Evolutionary conservation across 2,329 filamentous ascomycete genomes (phyloP).

Genomic region (Paecilomyces formosus): DNA sequence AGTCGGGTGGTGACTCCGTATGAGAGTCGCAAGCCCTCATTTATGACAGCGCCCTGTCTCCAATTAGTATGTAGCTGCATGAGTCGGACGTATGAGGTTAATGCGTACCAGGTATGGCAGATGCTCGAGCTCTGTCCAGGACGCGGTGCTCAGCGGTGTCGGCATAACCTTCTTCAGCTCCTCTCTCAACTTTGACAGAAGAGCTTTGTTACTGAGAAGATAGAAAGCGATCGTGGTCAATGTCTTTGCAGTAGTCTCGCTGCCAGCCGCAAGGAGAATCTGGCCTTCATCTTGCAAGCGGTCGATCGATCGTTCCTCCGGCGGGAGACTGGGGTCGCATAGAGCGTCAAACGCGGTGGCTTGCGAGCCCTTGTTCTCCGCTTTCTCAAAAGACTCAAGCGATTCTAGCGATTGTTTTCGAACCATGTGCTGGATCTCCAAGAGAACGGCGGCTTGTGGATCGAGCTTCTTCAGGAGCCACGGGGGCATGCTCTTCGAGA

Average conservation of each 20-base stretch:
- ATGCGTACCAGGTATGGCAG: conserved; percentile 32
- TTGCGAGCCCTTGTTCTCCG: neutral
- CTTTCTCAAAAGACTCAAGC: neutral
- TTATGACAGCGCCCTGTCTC: conserved; percentile 19
- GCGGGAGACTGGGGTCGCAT: conserved; percentile 25
- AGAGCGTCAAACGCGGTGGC: conserved; percentile 22
- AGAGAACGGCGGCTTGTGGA: conserved; percentile 4
- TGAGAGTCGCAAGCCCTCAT: conserved; percentile 25
- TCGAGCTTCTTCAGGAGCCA: conserved; percentile 4
- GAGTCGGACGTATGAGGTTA: neutral
- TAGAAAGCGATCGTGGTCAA: conserved; percentile 25
- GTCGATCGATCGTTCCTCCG: conserved; percentile 27
- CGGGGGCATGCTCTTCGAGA: conserved; percentile 17
- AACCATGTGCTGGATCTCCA: conserved; percentile 4
- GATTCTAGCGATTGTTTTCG: conserved; percentile 1
- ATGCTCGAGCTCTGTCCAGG: conserved; percentile 27
- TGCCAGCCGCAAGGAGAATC: conserved; percentile 25
- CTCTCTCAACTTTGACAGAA: conserved; percentile 14
- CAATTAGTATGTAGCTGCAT: neutral
- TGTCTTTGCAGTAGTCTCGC: conserved; percentile 25
- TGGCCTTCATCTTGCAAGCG: conserved; percentile 25
- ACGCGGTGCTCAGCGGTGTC: conserved; percentile 11
- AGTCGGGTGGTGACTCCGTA: conserved; percentile 23
- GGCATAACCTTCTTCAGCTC: conserved; percentile 23
- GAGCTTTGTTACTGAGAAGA: conserved; percentile 13